Evolutionary conservation across 768 basidiomycete species (phyloP), one percentile per base, ranked within the genome.

Genomic region (Tephrocybe rancida): DNA sequence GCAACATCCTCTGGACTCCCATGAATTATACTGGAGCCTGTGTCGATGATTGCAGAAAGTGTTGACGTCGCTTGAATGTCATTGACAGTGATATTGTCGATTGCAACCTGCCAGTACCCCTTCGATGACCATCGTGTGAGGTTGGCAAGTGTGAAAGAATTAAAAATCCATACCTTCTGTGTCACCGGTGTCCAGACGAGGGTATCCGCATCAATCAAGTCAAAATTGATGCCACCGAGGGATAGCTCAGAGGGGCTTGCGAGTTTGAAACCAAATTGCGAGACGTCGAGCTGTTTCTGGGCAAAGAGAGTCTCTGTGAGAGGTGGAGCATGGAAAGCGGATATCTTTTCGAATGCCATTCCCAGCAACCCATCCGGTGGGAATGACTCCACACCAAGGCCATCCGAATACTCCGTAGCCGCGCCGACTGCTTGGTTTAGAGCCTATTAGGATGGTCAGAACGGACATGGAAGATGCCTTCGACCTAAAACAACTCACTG

Each of bases 261-360:
- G n/a, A 49, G 37, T 25, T 39, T 49, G 35, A 49, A 38, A n/a
- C 35, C 48, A 35, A 49, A 37, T n/a, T 38, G 35, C 4, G 48
- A 24, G 35, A 25, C 48, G 9, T 34, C 35, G 11, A 37, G 11
- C 24, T 38, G 24, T 11, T 25, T n/a, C 27, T 49, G 48, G 13
- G 18, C 48, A 39, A 19, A 18, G 5, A 49, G 48, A 25, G 35
- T 49, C 10, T 38, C 4, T 7, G 39, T 14, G 22, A 49, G 37
- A 35, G 48, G 18, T 4, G 32, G 6, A 22, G 34, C 7, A 7
- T 24, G 18, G 24, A 38, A 38, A n/a, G 21, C 11, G 18, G 48
- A 49, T 3, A 49, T 39, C n/a, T 37, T 24, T n/a, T 16, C 5
- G 48, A 49, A 49, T 5, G 48, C 48, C 48, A 49, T 24, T 11